A percentile compares a stretch with the other conserved stretches of the same genome.
These are phyloP conservation scores for Sphagnum tenellum DNA, from an alignment of 225 moss, liverwort and hornwort species.

Conservation along the genomic window DNA sequence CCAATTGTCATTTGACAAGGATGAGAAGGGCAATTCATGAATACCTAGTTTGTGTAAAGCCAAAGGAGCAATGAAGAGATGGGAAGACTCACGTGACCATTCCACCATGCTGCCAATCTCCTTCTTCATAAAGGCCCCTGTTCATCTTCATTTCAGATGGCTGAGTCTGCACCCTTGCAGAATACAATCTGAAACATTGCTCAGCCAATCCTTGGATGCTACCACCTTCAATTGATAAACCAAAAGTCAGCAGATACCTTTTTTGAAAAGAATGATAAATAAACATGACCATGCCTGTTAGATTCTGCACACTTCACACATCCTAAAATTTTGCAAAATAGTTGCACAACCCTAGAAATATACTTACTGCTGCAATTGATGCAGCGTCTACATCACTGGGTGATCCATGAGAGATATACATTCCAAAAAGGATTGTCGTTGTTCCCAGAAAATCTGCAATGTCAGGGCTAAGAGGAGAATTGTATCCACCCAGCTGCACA, in stretches of 20 bases:
- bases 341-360: too few relatives aligned
- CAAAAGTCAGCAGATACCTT: too few relatives aligned
- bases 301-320: too few relatives aligned
- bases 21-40: too few relatives aligned
- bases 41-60: too few relatives aligned
- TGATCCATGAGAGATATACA: slow-evolving; percentile 93
- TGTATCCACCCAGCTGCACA: too few relatives aligned
- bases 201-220: slow-evolving; percentile 77
- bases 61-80: too few relatives aligned
- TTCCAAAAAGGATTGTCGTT: slow-evolving; percentile 77
- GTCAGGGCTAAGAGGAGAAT: background rate
- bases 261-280: background rate
- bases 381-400: slow-evolving; percentile 73
- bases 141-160: slow-evolving; percentile 75
- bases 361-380: slow-evolving; percentile 85
- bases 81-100: slow-evolving; percentile 89
- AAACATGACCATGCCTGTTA: background rate
- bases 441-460: slow-evolving; percentile 26
- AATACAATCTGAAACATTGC: slow-evolving; percentile 50
- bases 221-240: slow-evolving; percentile 38
- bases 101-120: slow-evolving; percentile 34
- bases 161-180: slow-evolving; percentile 64
- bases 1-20: background rate
- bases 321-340: too few relatives aligned
- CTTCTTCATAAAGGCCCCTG: slow-evolving; percentile 49